Evolutionary conservation across 2,329 filamentous ascomycete species (phyloP), one percentile per base, ranked within the genome.

Genomic region (Ceratocystis albifundus): DNA sequence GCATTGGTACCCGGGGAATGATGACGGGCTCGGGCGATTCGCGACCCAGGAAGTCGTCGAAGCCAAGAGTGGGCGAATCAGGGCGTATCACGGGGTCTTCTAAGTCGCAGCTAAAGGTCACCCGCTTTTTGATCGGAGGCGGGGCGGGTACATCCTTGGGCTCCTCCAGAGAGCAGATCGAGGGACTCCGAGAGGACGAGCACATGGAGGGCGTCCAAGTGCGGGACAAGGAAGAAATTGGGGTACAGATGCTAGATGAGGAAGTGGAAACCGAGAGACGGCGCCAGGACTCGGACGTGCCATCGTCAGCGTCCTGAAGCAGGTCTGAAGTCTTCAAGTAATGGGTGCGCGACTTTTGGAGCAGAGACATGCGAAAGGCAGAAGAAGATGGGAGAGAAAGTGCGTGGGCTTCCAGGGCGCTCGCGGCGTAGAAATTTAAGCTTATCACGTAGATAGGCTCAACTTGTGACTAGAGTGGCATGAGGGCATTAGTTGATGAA

Each of bases 351-450:
- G 82, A 81, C 69, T 83, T 78, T 45, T 77, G 74, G 4, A 85
- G 75, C 5, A 85, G 75, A 65, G 73, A 77, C 44, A 74, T 74
- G 57, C 81, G 79, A 69, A 79, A 76, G 1, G 77, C 72, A 0
- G 80, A 80, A 1, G 76, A 76, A 10, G 76, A 73, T 17, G 77
- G 77, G 6, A 83, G 74, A 45, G 77, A 75, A 32, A 78, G 77
- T 0, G 81, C 81, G 70, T 82, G 81, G 75, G 80, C 80, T 70
- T 85, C 83, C 53, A 83, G 77, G 15, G 82, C 80, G n/a, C 77
- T 80, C 22, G 83, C 83, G n/a, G 82, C 82, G 69, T 84, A 85
- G 72, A 85, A 84, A 71, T 83, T 79, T 4, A 85, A 76, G 68
- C 83, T 84, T 69, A 85, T 80, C 44, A 84, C 75, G 70, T 84